Conservation (phyloP, 2,329 filamentous ascomycete species). For the Cryphonectria parasitica region DNA sequence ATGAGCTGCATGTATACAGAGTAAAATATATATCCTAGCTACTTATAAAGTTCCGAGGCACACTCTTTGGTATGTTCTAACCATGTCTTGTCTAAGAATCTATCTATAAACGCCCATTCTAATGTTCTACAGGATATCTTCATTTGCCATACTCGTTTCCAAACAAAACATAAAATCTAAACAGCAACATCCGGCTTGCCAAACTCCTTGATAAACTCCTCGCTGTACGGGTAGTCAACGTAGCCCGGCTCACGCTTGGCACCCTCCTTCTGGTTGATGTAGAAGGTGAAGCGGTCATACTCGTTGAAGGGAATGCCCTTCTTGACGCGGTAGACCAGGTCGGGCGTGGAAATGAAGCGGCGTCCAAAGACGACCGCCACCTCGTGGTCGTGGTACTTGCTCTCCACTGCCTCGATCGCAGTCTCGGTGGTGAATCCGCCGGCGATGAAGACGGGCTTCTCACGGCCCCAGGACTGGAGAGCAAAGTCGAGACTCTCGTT, state of each 20-base stretch:
- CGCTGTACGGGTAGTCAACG: conserved; percentile 34
- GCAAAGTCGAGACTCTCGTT: conserved; percentile 33
- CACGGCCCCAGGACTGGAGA: conserved; percentile 39
- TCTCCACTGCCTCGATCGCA: conserved; percentile 31
- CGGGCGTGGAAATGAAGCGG: conserved; percentile 43
- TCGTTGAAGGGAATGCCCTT: conserved; percentile 34
- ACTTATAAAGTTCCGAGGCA: too few species aligned
- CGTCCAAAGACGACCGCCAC: conserved; percentile 37
- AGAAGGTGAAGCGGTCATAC: conserved; percentile 38
- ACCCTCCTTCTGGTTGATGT: conserved; percentile 31
- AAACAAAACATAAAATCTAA: background rate
- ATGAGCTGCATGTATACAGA: too few species aligned
- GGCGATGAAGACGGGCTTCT: conserved; percentile 39
- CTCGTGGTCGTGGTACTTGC: conserved; percentile 30
- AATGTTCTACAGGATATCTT: background rate
- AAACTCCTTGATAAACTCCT: conserved; percentile 32
- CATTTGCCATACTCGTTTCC: background rate
- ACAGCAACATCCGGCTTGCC: conserved; percentile 27
- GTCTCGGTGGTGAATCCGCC: conserved; percentile 38
- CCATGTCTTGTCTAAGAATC: background rate
- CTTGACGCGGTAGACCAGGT: conserved; percentile 38
- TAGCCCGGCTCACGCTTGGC: conserved; percentile 32
- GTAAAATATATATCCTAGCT: too few species aligned
- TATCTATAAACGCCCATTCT: background rate
- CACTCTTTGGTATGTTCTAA: background rate